Evolutionary conservation across 139 green algal genomes (phyloP).

Genomic region (Auxenochlorella pyrenoidosa): DNA sequence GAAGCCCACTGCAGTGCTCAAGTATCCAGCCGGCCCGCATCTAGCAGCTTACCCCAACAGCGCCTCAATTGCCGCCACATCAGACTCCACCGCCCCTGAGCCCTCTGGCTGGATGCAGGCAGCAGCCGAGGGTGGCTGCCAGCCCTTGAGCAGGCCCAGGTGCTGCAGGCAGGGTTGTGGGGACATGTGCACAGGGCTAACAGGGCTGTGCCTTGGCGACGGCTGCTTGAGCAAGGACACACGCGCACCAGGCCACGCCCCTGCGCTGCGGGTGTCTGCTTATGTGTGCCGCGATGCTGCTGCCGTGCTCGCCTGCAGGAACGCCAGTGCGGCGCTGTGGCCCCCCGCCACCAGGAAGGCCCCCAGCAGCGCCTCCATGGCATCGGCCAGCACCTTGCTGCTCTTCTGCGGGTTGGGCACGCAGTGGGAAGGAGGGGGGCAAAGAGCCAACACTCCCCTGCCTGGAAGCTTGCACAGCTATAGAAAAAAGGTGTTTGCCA

Average conservation of each 20-base stretch:
- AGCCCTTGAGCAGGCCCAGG: slow-evolving; percentile 28
- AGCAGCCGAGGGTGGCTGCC: neutral
- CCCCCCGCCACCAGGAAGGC: slow-evolving; percentile 47
- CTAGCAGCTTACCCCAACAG: slow-evolving; percentile 44
- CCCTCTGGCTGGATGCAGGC: slow-evolving; percentile 8
- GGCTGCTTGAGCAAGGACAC: too few relatives aligned
- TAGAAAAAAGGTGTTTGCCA: too few relatives aligned
- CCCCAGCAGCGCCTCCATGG: slow-evolving; percentile 61
- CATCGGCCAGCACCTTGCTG: slow-evolving; percentile 61
- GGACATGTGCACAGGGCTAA: too few relatives aligned
- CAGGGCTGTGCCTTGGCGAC: too few relatives aligned
- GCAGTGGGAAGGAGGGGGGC: neutral
- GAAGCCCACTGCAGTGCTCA: too few relatives aligned
- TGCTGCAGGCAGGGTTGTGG: neutral
- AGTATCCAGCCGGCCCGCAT: too few relatives aligned
- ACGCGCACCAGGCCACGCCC: too few relatives aligned
- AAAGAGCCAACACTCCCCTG: too few relatives aligned
- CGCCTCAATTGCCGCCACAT: slow-evolving; percentile 34
- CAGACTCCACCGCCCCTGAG: slow-evolving; percentile 20
- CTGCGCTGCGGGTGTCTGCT: too few relatives aligned
- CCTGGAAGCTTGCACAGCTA: too few relatives aligned
- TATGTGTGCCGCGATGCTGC: too few relatives aligned
- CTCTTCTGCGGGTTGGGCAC: slow-evolving; percentile 13
- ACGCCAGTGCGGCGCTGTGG: neutral
- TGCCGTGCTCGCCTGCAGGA: slow-evolving; percentile 35